Conservation (phyloP, 2,329 filamentous ascomycete genomes). For the Colletotrichum cereale region DNA sequence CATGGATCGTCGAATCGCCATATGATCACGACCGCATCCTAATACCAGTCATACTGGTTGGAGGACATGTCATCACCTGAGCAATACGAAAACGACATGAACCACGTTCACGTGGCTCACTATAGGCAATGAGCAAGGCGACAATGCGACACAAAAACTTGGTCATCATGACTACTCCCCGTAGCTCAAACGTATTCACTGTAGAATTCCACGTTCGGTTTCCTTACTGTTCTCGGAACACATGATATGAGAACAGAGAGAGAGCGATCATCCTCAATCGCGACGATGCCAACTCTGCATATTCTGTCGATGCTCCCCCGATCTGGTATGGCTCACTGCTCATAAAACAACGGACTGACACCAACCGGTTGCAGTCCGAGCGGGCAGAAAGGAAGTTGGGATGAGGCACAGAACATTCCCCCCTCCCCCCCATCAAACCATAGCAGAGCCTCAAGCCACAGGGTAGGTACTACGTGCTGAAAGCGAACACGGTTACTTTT, state of each 20-base stretch:
- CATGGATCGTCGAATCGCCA: not conserved
- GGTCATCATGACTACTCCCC: not conserved
- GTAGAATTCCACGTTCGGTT: not conserved
- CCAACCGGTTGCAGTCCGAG: not conserved
- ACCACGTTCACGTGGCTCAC: too few relatives aligned
- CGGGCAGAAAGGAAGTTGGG: not conserved
- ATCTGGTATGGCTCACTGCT: slow-evolving; percentile 2
- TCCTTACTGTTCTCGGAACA: not conserved
- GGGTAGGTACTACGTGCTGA: not conserved
- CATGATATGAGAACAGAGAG: not conserved
- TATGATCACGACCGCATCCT: not conserved
- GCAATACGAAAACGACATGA: too few relatives aligned
- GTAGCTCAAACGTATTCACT: not conserved
- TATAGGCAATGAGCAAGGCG: too few relatives aligned
- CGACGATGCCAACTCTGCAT: not conserved
- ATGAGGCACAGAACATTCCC: not conserved
- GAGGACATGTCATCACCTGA: too few relatives aligned
- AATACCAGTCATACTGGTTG: not conserved
- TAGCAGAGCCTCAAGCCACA: slow-evolving; percentile 20
- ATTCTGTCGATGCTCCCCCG: not conserved
- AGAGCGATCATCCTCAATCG: not conserved
- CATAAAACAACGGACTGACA: not conserved
- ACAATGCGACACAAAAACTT: too few relatives aligned
- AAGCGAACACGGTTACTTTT: slow-evolving; percentile 1
- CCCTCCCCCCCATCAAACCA: not conserved